These are phyloP conservation scores for Plectosphaerella sp. DNA, from an alignment of 2,329 filamentous ascomycete species.

Conservation along the genomic window DNA sequence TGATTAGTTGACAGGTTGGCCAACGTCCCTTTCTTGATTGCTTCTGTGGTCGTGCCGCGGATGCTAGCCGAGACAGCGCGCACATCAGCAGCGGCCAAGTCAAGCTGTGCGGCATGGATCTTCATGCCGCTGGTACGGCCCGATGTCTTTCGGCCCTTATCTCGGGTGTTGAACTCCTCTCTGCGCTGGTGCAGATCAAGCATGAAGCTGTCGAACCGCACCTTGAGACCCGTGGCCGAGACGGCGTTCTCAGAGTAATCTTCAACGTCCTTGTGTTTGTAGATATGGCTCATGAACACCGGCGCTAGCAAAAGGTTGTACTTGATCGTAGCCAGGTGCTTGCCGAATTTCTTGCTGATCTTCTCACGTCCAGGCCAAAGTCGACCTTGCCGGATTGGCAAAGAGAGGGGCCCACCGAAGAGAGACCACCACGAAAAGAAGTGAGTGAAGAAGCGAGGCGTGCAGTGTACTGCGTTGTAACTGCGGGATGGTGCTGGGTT, in stretches of 20 bases:
- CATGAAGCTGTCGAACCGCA: slow-evolving; percentile 94
- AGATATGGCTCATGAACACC: slow-evolving; percentile 92
- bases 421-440: slow-evolving; percentile 98
- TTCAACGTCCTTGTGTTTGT: slow-evolving; percentile 95
- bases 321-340: slow-evolving; percentile 97
- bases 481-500: slow-evolving; percentile 75
- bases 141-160: slow-evolving; percentile 70
- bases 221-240: slow-evolving; percentile 93
- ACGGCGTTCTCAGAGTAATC: slow-evolving; percentile 73
- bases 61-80: slow-evolving; percentile 91
- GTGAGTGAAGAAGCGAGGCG: slow-evolving; percentile 94
- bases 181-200: slow-evolving; percentile 91
- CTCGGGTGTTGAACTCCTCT: slow-evolving; percentile 82
- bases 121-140: slow-evolving; percentile 88
- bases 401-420: slow-evolving; percentile 89
- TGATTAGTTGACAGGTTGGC: slow-evolving; percentile 47
- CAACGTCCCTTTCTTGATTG: slow-evolving; percentile 59
- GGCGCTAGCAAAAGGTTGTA: slow-evolving; percentile 92
- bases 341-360: slow-evolving; percentile 96
- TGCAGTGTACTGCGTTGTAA: slow-evolving; percentile 95
- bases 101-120: slow-evolving; percentile 90
- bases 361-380: slow-evolving; percentile 92
- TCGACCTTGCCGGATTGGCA: slow-evolving; percentile 87
- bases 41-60: slow-evolving; percentile 71
- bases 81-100: slow-evolving; percentile 87